Percentiles rank a stretch among this genome's conserved stretches.
Evolutionary conservation across 202 grass and related monocot species (phyloP).

Genomic region (Digitaria exilis): DNA sequence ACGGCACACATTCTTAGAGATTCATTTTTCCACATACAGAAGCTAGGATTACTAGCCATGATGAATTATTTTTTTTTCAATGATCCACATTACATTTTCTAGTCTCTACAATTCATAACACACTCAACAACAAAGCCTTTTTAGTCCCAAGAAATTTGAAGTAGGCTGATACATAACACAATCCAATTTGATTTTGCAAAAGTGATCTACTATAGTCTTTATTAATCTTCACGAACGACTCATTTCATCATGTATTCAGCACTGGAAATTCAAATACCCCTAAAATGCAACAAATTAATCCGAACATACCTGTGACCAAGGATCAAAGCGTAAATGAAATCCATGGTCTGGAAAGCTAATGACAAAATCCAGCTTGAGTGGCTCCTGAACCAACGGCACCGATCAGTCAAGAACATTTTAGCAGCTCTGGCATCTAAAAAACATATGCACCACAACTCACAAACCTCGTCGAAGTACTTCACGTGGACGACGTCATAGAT

Average conservation of each 20-base stretch:
- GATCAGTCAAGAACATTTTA: slow-evolving; percentile 10
- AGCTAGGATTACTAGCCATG: not conserved
- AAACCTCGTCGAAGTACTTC: slow-evolving; percentile 94
- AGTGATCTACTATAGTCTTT: not conserved
- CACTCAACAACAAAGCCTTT: not conserved
- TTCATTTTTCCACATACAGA: not conserved
- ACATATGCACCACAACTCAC: slow-evolving; percentile 42
- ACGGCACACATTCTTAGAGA: not conserved
- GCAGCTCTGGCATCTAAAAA: not conserved
- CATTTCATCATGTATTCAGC: not conserved
- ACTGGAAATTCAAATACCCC: not conserved
- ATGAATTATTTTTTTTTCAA: not conserved
- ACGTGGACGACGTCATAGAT: slow-evolving; percentile 94
- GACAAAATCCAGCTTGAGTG: slow-evolving; percentile 84
- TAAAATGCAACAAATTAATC: not conserved
- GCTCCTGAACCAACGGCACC: slow-evolving; percentile 60
- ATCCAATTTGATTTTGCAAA: slow-evolving; percentile 17
- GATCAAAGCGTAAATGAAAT: slow-evolving; percentile 93
- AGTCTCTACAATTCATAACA: not conserved
- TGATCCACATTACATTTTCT: not conserved
- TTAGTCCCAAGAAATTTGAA: not conserved
- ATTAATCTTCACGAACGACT: slow-evolving; percentile 3
- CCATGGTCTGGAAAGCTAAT: slow-evolving; percentile 97
- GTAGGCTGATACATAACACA: not conserved
- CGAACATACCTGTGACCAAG: slow-evolving; percentile 90